These are phyloP conservation scores for Fonsecaea multimorphosa DNA, from an alignment of 2,329 filamentous ascomycete genomes.

Conservation along the genomic window DNA sequence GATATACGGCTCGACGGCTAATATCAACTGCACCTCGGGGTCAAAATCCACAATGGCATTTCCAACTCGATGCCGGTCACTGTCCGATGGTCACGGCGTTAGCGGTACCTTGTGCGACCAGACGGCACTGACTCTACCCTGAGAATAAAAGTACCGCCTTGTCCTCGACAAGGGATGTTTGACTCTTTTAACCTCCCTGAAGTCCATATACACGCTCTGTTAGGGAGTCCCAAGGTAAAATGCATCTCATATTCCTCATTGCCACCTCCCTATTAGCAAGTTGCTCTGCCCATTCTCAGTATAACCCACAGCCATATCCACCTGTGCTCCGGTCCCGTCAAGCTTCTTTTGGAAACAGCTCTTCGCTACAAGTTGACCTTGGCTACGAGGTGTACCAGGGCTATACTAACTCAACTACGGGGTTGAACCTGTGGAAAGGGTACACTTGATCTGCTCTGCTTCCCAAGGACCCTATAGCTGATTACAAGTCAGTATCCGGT, in stretches of 20 bases:
- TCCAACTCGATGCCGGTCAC: conserved; percentile 9
- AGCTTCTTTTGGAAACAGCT: conserved; percentile 12
- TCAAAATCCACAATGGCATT: conserved; percentile 14
- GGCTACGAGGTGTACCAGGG: conserved; percentile 57
- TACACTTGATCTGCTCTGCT: conserved; percentile 38
- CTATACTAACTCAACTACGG: conserved; percentile 46
- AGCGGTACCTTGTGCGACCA: conserved; percentile 14
- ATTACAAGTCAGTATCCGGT: conserved; percentile 44
- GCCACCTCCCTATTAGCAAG: conserved; percentile 6
- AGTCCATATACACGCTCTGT: neutral
- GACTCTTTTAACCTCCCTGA: neutral
- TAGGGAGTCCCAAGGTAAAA: neutral
- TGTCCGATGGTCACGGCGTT: conserved; percentile 16
- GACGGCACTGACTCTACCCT: conserved; percentile 5
- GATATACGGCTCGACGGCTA: conserved; percentile 21
- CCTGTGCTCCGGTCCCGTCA: conserved; percentile 20
- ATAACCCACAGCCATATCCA: conserved; percentile 22
- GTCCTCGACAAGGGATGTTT: neutral
- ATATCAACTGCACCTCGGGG: conserved; percentile 14
- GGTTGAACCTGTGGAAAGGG: conserved; percentile 57
- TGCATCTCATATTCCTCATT: conserved; percentile 3
- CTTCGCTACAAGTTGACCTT: conserved; percentile 49
- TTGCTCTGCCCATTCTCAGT: conserved; percentile 10
- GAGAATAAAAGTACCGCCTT: neutral
- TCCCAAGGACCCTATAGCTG: conserved; percentile 13